Conservation (phyloP, 2,329 filamentous ascomycete species). For the Fusarium solani-melongenae region DNA sequence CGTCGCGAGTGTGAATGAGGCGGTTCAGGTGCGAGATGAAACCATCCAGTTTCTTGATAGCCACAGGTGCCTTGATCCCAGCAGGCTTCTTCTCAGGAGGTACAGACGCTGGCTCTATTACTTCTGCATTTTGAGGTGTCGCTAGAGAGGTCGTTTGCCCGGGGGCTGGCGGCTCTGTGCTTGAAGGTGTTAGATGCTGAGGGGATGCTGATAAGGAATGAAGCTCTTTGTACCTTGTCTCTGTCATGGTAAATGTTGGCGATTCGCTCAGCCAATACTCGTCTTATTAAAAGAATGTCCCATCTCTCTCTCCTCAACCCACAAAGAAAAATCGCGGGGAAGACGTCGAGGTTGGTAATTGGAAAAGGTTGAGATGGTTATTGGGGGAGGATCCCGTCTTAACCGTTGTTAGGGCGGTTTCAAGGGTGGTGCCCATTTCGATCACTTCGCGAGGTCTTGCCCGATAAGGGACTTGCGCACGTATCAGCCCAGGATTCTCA, state of each 20-base stretch:
- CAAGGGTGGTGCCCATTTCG: not conserved
- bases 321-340: not conserved
- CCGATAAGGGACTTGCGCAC: not conserved
- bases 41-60: constrained; percentile 16
- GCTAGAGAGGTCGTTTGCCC: not conserved
- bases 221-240: not conserved
- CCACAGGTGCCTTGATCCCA: not conserved
- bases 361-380: not conserved
- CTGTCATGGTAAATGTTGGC: not conserved
- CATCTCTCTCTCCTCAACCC: not conserved
- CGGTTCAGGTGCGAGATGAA: constrained; percentile 22
- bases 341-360: not conserved
- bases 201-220: not conserved
- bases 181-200: not conserved
- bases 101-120: not conserved
- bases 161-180: not conserved
- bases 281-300: not conserved
- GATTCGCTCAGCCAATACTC: not conserved
- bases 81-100: rapidly evolving
- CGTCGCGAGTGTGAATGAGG: constrained; percentile 28
- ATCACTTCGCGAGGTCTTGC: not conserved
- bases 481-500: not conserved
- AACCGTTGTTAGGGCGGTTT: constrained; percentile 1
- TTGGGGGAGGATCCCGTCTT: constrained; percentile 14
- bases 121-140: not conserved